Base-by-base conservation (phyloP, 1,284 basidiomycete genomes). In the Ganoderma multipileum region DNA sequence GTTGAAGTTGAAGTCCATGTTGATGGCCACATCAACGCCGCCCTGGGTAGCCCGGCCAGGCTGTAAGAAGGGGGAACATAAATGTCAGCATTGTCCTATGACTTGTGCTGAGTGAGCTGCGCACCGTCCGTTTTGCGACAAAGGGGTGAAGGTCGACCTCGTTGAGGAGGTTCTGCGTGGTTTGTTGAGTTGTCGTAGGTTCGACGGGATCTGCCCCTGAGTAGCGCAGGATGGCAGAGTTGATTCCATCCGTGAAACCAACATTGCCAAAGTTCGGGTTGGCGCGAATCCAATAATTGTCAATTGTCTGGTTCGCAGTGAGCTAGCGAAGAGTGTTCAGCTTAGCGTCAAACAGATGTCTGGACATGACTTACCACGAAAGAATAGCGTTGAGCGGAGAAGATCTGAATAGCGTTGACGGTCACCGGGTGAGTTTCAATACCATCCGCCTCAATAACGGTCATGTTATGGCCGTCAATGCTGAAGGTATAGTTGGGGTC, bases 131-230 rank as follows among this genome's bases (percentile, higher is more conserved):
- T 59, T 44, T 67, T 1, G 63, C 3, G 3, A 12, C 38, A 20
- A 71, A 68, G 47, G 68, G 65, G 61, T 75, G 71, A 9, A 80
- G 69, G 68, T 76, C 67, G 8, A 76, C 73, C 72, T 82, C 81
- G 55, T 72, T 66, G 16, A 82, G 74, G 0, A 74, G 71, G 8
- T 67, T 69, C 1, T 71, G 65, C 36, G 72, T 71, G 9, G 68
- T 69, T 2, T 74, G 74, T n/a, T 81, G 74, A 14, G 47, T 52
- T 12, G 72, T 79, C 14, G 82, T 82, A 8, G 78, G 83, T 0
- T 86, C 88, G 28, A 88, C 85, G 0, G 68, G 66, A 0, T 76
- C 72, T 6, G 89, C 89, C 7, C 85, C 75, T 14, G 68, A 67
- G 63, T 76, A 76, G 47, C 73, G 75, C 20, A 76, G 65, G 47